A percentile compares a stretch with the other conserved stretches of the same genome.
Conservation (phyloP, 1,284 basidiomycete genomes). For the Tausonia pullulans region DNA sequence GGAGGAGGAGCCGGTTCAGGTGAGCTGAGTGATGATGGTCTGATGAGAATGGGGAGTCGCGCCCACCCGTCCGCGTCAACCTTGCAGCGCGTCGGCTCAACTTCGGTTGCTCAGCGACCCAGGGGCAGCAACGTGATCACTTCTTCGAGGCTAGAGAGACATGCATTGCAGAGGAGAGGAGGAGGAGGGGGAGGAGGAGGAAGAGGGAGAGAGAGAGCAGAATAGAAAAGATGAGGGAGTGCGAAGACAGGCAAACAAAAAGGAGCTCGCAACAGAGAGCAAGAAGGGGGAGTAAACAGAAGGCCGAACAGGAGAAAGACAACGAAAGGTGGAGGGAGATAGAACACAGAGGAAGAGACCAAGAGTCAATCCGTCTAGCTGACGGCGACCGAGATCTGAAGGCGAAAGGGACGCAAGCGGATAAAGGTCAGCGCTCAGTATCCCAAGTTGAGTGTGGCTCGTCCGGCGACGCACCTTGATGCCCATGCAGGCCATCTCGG, state of each 20-base stretch:
- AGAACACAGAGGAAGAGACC: neutral
- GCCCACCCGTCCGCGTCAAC: too few species aligned
- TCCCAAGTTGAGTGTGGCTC: neutral
- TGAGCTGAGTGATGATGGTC: too few species aligned
- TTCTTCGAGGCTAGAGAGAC: too few species aligned
- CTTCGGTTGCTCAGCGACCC: too few species aligned
- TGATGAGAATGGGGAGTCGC: too few species aligned
- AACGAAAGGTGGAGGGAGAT: neutral
- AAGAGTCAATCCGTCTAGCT: neutral
- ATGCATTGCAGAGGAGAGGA: neutral
- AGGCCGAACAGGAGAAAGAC: neutral
- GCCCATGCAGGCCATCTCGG: conserved; percentile 48
- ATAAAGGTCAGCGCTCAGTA: neutral
- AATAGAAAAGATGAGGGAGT: too few species aligned
- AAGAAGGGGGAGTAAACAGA: neutral
- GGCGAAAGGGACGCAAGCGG: neutral
- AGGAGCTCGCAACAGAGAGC: neutral
- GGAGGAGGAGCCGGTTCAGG: too few species aligned
- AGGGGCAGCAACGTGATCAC: too few species aligned
- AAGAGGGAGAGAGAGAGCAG: neutral
- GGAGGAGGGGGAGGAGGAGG: neutral
- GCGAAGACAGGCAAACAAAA: neutral
- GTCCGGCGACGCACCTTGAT: conserved; percentile 34
- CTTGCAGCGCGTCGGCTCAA: too few species aligned
- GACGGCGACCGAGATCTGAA: conserved; percentile 12